These are phyloP conservation scores for Fusarium chuoi DNA, from an alignment of 2,329 filamentous ascomycete genomes.

Conservation along the genomic window DNA sequence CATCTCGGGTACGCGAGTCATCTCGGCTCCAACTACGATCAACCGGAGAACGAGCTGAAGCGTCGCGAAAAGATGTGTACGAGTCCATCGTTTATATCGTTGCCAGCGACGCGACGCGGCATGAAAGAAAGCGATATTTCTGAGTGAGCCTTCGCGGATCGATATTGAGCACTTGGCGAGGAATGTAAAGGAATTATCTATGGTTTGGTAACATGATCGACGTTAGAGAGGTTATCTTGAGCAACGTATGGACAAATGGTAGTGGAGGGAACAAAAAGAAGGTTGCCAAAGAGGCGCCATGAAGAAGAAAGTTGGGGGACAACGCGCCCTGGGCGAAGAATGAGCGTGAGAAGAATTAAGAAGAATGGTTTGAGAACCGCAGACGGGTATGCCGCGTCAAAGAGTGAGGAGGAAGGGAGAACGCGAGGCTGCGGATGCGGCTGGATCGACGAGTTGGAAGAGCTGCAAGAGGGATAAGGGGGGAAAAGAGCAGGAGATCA, in stretches of 20 bases:
- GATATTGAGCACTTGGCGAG: conserved; percentile 39
- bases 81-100: conserved; percentile 60
- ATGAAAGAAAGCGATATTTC: conserved; percentile 18
- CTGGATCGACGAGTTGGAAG: conserved; percentile 35
- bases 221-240: conserved; percentile 66
- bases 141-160: conserved; percentile 7
- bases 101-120: conserved; percentile 26
- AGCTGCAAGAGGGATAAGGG: conserved; percentile 31
- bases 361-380: conserved; percentile 13
- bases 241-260: conserved; percentile 39
- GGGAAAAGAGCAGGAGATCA: conserved; percentile 34
- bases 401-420: conserved; percentile 32
- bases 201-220: conserved; percentile 63
- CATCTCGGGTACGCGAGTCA: conserved; percentile 62
- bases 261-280: conserved; percentile 38
- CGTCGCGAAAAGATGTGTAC: conserved; percentile 64
- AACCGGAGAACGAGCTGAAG: conserved; percentile 61
- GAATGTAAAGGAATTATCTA: conserved; percentile 52
- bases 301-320: conserved; percentile 31
- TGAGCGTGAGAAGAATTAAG: conserved; percentile 13
- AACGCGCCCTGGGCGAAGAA: conserved; percentile 26
- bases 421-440: conserved; percentile 42
- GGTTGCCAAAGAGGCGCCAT: conserved; percentile 44
- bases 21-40: conserved; percentile 66
- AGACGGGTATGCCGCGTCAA: conserved; percentile 23